These are phyloP conservation scores for Kodamaea sp. DNA, from an alignment of 1,139 yeast genomes.

Conservation along the genomic window DNA sequence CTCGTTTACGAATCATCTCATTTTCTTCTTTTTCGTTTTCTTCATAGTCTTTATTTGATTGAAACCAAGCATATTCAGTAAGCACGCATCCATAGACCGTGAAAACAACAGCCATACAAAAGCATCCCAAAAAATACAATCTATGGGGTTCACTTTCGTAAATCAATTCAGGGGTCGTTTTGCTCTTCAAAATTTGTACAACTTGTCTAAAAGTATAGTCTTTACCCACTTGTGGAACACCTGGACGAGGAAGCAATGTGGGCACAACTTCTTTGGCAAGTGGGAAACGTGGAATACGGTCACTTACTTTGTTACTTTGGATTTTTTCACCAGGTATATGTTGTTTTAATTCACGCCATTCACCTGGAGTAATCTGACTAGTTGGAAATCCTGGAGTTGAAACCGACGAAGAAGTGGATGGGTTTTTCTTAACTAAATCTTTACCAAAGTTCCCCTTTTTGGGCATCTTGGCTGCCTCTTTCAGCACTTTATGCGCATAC, in stretches of 20 bases:
- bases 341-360: constrained; percentile 44
- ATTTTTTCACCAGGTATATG: constrained; percentile 61
- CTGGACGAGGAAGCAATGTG: constrained; percentile 67
- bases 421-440: too few relatives aligned
- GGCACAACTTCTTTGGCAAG: constrained; percentile 65
- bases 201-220: constrained; percentile 58
- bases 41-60: constrained; percentile 54
- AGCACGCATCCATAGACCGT: constrained; percentile 63
- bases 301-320: constrained; percentile 45
- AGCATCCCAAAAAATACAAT: constrained; percentile 65
- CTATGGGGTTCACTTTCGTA: constrained; percentile 85
- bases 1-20: constrained; percentile 34
- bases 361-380: constrained; percentile 32
- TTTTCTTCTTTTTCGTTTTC: constrained; percentile 51
- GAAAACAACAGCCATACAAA: constrained; percentile 65
- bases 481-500: too few relatives aligned
- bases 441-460: too few relatives aligned
- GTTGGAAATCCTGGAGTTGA: constrained; percentile 21
- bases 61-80: constrained; percentile 55
- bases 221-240: constrained; percentile 67
- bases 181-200: constrained; percentile 53
- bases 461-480: too few relatives aligned
- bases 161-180: constrained; percentile 64
- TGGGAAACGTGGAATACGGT: constrained; percentile 62
- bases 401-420: constrained; percentile 5